Evolutionary conservation across 441 rosid genomes (phyloP).

Genomic region (Adansonia grandidieri): DNA sequence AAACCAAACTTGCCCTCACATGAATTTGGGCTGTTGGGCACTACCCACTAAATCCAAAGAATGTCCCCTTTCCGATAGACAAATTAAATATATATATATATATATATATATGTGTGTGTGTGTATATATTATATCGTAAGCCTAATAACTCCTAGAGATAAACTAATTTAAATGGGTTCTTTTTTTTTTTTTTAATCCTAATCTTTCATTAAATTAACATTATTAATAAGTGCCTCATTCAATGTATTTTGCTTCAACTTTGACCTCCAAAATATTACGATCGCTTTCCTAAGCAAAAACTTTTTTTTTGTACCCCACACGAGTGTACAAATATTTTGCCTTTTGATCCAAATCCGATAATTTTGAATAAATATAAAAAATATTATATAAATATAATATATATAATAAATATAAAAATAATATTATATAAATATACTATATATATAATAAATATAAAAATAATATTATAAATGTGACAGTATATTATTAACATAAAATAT

Average conservation of each 20-base stretch:
- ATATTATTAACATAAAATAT: no score
- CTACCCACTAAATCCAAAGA: slow-evolving; percentile 31
- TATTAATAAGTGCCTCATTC: slow-evolving; percentile 7
- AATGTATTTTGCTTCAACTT: background rate
- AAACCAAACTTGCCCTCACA: background rate
- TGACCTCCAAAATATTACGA: slow-evolving; percentile 21
- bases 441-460: no score
- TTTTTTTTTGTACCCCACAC: background rate
- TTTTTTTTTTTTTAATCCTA: background rate
- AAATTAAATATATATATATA: background rate
- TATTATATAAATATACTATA: no score
- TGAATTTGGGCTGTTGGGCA: slow-evolving; percentile 30
- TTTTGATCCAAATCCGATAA: background rate
- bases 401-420: no score
- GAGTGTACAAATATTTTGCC: slow-evolving; percentile 6
- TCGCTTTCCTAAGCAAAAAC: slow-evolving; percentile 22
- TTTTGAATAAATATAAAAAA: no score
- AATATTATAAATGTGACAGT: background rate
- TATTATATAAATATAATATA: no score
- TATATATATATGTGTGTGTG: no score
- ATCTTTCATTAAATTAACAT: slow-evolving; percentile 26
- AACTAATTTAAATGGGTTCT: slow-evolving; percentile 4
- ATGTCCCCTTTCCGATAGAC: slow-evolving; percentile 34
- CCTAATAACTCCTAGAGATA: slow-evolving; percentile 14
- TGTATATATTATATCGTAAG: no score